A percentile compares a stretch with the other conserved stretches of the same genome.
Conservation (phyloP, 441 rosid genomes). For the Bruguiera hainesii region DNA sequence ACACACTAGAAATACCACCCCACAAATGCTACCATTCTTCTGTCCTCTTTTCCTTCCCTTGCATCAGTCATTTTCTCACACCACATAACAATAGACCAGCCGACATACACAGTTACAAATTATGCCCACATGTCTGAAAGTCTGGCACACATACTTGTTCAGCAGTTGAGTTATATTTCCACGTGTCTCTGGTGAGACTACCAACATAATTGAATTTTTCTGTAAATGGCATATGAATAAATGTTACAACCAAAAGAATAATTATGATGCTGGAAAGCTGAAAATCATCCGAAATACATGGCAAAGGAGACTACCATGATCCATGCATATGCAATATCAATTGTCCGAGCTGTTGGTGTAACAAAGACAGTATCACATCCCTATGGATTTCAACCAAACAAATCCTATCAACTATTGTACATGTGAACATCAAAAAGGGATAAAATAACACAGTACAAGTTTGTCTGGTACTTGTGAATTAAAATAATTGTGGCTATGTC, state of each 20-base stretch:
- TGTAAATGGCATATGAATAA: conserved; percentile 29
- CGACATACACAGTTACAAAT: neutral
- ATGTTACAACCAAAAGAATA: conserved; percentile 3
- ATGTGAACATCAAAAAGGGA: conserved; percentile 25
- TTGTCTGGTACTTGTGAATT: conserved; percentile 5
- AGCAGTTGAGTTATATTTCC: conserved; percentile 56
- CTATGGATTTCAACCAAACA: conserved; percentile 42
- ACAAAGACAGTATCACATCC: conserved; percentile 88
- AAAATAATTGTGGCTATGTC: conserved; percentile 2
- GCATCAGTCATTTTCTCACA: neutral
- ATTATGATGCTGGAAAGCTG: neutral
- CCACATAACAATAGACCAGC: neutral
- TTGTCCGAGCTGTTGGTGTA: conserved; percentile 84
- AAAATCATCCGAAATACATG: conserved; percentile 2
- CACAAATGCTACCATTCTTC: neutral
- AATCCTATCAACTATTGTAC: conserved; percentile 33
- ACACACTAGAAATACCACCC: neutral
- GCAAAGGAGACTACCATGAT: conserved; percentile 54
- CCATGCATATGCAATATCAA: conserved; percentile 86
- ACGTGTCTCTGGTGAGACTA: conserved; percentile 63
- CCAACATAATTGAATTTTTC: conserved; percentile 71
- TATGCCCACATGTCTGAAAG: neutral
- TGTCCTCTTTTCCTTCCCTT: neutral
- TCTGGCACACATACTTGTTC: conserved; percentile 49
- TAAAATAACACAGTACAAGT: neutral